Percentiles rank a stretch among this genome's conserved stretches.
Evolutionary conservation across 139 green algal species (phyloP).

Genomic region (Chlorella sp.): DNA sequence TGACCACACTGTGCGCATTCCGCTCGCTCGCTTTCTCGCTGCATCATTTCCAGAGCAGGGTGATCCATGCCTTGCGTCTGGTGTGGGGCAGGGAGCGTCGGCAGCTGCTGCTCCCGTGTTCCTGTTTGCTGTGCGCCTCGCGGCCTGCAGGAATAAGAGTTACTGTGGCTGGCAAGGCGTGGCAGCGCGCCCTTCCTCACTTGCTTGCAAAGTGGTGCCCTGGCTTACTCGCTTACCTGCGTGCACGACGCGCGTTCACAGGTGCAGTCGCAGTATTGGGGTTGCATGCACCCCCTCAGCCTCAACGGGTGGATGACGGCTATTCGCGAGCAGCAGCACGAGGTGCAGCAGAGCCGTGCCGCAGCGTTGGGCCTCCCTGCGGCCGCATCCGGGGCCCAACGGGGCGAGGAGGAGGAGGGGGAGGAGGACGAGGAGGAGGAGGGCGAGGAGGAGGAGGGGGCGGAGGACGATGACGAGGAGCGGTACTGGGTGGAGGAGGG

Average conservation of each 20-base stretch:
- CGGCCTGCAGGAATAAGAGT: not conserved
- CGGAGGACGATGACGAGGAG: no score
- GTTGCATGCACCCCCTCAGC: constrained; percentile 11
- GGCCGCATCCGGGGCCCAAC: no score
- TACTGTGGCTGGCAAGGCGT: not conserved
- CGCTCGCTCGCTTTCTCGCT: not conserved
- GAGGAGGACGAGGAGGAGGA: no score
- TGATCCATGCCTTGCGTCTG: no score
- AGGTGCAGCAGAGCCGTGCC: no score
- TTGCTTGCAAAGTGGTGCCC: not conserved
- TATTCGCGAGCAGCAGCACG: constrained; percentile 14
- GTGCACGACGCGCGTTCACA: not conserved
- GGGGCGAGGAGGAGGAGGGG: no score
- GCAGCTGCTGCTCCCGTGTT: no score
- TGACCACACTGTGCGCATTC: not conserved
- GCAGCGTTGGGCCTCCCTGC: no score
- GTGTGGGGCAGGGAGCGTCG: no score
- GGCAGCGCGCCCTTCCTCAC: not conserved
- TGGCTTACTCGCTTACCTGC: not conserved
- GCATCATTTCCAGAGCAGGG: not conserved
- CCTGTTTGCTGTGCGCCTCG: not conserved
- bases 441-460: no score
- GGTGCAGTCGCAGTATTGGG: constrained; percentile 22
- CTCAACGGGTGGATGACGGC: constrained; percentile 24
- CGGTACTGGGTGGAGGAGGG: no score